phyloP scores from a whole-genome alignment of 2,329 filamentous ascomycete genomes.

The Penicillium verrucosum region DNA sequence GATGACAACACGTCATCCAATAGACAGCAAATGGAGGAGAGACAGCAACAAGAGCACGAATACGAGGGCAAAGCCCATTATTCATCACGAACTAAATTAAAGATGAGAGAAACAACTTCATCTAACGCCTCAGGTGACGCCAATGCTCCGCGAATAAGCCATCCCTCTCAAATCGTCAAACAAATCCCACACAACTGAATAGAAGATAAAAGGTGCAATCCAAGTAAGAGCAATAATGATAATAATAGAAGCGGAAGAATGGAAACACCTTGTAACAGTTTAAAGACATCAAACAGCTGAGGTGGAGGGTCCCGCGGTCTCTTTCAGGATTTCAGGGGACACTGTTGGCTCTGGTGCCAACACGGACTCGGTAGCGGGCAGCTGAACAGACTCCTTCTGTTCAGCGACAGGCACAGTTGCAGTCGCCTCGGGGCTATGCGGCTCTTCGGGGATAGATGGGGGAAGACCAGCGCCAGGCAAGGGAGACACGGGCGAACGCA shows the following conservation, averaged over 20 bases:
- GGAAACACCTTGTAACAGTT: not conserved
- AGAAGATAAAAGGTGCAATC: not conserved
- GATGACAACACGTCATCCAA: not conserved
- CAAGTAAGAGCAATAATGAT: not conserved
- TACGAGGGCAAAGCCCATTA: not conserved
- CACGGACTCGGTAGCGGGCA: not conserved
- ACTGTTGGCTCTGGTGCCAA: not conserved
- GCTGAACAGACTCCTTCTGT: conserved; percentile 1
- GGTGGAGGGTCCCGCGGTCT: not conserved
- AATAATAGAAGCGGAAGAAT: not conserved
- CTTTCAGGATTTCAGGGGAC: not conserved
- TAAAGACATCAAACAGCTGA: not conserved
- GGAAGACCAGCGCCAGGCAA: conserved; percentile 31
- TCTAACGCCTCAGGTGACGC: not conserved
- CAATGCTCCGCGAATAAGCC: not conserved
- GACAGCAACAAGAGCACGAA: not conserved
- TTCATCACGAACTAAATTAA: not conserved
- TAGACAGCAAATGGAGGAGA: not conserved
- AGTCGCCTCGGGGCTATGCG: conserved; percentile 28
- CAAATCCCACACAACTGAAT: not conserved
- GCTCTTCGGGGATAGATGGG: conserved; percentile 35
- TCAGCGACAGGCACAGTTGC: conserved; percentile 9
- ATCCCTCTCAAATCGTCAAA: not conserved
- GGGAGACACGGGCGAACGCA: conserved; percentile 30
- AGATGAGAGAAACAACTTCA: not conserved